Base-by-base conservation (phyloP, 2,329 filamentous ascomycete species). In the Ophiostoma sp. region DNA sequence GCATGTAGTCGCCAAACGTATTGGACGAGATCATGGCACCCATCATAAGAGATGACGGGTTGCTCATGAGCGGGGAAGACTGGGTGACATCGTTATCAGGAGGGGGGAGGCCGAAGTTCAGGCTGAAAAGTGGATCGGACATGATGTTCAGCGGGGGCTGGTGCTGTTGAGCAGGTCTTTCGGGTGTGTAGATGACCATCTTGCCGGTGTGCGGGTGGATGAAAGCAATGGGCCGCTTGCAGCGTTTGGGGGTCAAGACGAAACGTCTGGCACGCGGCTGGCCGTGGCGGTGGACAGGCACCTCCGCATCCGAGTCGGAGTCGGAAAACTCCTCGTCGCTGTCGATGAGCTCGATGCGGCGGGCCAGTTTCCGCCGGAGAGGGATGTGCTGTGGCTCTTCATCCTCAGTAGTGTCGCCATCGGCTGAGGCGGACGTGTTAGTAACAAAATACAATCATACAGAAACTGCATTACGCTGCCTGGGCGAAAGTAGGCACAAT, bases 31-130 rank as follows among this genome's bases (percentile, higher is more conserved):
- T 87, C 82, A 94, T 90, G 77, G 90, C 91, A 68, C 91, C 91
- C 83, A 95, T 90, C 92, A 95, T 94, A 76, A 95, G 87, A 74
- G 93, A 92, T 72, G 90, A 90, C 22, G 90, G 88, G 74, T 92
- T 90, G 79, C 86, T 89, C 75, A 92, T 82, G 78, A 92, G 89
- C 19, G 91, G 89, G 0, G 85, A 85, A 3, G 83, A 79, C 71
- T 85, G 81, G 9, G 59, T 25, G 11, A 52, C 15, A 19, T 50
- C 33, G 22, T 39, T 36, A 0, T 33, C 64, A 15, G 42, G 42
- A 39, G 55, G 17, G 3, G 25, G 22, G 11, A 50, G 33, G 33
- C 11, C 39, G 31, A 55, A 52, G 64, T 36, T 57, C n/a, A 48
- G n/a, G 69, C 42, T 42, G 55, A 31, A 69, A 25, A 52, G 31